Evolutionary conservation across 2,329 filamentous ascomycete species (phyloP), one percentile per base, ranked within the genome.

Genomic region (Claviceps sp.): DNA sequence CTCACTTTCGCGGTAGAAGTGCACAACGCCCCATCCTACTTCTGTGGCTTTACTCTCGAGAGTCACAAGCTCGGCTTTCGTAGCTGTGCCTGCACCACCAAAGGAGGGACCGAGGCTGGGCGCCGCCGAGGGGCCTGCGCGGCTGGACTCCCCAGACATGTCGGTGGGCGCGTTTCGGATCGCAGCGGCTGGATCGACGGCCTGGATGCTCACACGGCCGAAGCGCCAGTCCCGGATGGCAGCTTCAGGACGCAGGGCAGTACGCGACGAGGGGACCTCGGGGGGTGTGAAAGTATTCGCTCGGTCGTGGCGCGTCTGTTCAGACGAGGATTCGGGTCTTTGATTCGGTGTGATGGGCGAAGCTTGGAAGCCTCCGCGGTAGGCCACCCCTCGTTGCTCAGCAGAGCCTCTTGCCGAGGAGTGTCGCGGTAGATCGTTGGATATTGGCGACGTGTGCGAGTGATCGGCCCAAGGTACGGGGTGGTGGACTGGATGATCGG

Each of bases 11-110:
- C 90, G 81, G 65, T 96, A 98, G 30, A 98, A 77, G 65, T 96
- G 93, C 2, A 98, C 89, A 14, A 97, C 81, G 1, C 93, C 93
- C 85, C 88, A 96, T 43, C 88, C 87, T 1, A 89, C 75, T 54
- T 95, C 85, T 1, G 88, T 88, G 51, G 85, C 81, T 60, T 76
- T 80, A 16, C 81, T 78, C 52, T 84, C 78, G 1, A 91, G 74
- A 0, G 86, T 82, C 20, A 87, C 71, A 63, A 85, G 95, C 56
- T 79, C 77, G 5, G 88, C 93, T 65, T 90, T 95, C 1, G 90
- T 95, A 54, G 87, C 84, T 49, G 85, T 79, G 5, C 86, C 87
- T 5, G 80, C 76, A 26, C 74, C 73, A 8, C 75, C 73, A 50
- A 78, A 71, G 26, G 70, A 76, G 0, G 78, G 78, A 0, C 78